A percentile compares a stretch with the other conserved stretches of the same genome.
phyloP scores from a whole-genome alignment of 106 monocot species.

The Dendrobium huoshanense region DNA sequence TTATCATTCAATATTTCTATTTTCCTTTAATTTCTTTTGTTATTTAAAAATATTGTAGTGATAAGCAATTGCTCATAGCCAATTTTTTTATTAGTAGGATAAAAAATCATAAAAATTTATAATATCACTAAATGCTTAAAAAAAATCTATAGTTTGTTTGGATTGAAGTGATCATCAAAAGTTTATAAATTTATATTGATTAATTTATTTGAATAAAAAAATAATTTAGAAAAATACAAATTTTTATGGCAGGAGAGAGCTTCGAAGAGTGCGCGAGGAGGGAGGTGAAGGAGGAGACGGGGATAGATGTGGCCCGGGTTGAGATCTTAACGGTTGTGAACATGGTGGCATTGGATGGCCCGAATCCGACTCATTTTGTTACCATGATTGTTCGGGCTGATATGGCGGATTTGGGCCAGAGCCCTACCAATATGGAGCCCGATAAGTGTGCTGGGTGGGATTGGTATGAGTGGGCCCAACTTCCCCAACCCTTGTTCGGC shows the following conservation, averaged over 20 bases:
- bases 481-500: constrained; percentile 35
- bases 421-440: constrained; percentile 44
- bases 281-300: constrained; percentile 64
- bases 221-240: too few relatives aligned
- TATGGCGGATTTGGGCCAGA: constrained; percentile 20
- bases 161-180: too few relatives aligned
- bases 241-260: constrained; percentile 22
- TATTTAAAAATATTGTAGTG: too few relatives aligned
- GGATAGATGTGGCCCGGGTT: constrained; percentile 33
- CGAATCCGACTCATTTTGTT: constrained; percentile 41
- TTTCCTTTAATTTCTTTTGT: too few relatives aligned
- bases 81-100: too few relatives aligned
- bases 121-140: too few relatives aligned
- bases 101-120: too few relatives aligned
- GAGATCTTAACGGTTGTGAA: constrained; percentile 36
- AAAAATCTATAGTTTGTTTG: too few relatives aligned
- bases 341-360: constrained; percentile 12
- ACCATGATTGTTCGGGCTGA: constrained; percentile 35
- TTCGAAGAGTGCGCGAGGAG: constrained; percentile 38
- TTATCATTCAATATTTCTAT: too few relatives aligned
- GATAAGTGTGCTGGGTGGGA: constrained; percentile 53
- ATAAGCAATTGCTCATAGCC: too few relatives aligned
- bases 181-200: too few relatives aligned
- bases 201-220: too few relatives aligned
- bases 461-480: constrained; percentile 41